phyloP scores from a whole-genome alignment of 148 eudicot species.

The Fagopyrum esculentum region DNA sequence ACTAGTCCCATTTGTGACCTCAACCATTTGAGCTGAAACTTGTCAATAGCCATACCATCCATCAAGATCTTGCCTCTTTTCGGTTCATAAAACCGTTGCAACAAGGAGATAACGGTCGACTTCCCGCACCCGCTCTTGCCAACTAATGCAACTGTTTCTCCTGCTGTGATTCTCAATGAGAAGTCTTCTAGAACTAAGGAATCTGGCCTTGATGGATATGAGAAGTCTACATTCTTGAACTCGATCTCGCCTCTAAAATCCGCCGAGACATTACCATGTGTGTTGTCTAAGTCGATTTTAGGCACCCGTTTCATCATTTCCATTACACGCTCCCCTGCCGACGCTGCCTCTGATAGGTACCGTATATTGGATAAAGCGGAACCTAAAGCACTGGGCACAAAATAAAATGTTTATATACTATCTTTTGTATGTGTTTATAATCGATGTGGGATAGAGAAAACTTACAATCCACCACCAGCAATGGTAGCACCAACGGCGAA shows the following conservation, averaged over 20 bases:
- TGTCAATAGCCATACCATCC: constrained; percentile 28
- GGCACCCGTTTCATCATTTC: constrained; percentile 21
- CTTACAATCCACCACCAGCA: constrained; percentile 30
- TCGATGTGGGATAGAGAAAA: background rate
- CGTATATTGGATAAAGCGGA: constrained; percentile 18
- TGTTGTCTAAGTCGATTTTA: constrained; percentile 20
- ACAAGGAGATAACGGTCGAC: constrained; percentile 27
- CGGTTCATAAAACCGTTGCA: constrained; percentile 35
- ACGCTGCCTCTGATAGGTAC: constrained; percentile 22
- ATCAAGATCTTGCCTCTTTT: constrained; percentile 25
- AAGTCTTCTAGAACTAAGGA: constrained; percentile 22
- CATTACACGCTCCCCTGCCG: constrained; percentile 19
- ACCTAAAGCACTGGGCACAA: constrained; percentile 16
- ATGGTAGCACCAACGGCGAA: constrained; percentile 23
- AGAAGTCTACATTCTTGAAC: constrained; percentile 25
- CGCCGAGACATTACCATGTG: constrained; percentile 10
- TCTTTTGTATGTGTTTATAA: background rate
- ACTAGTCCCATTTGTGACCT: constrained; percentile 39
- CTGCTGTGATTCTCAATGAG: constrained; percentile 20
- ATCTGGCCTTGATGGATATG: constrained; percentile 36
- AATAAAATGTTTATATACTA: background rate
- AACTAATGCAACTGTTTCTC: constrained; percentile 28
- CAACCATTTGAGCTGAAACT: constrained; percentile 31
- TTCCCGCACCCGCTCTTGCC: constrained; percentile 41
- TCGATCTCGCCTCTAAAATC: constrained; percentile 27